These are phyloP conservation scores for Cladosporium sp. DNA, from an alignment of 2,329 filamentous ascomycete species.

Conservation along the genomic window DNA sequence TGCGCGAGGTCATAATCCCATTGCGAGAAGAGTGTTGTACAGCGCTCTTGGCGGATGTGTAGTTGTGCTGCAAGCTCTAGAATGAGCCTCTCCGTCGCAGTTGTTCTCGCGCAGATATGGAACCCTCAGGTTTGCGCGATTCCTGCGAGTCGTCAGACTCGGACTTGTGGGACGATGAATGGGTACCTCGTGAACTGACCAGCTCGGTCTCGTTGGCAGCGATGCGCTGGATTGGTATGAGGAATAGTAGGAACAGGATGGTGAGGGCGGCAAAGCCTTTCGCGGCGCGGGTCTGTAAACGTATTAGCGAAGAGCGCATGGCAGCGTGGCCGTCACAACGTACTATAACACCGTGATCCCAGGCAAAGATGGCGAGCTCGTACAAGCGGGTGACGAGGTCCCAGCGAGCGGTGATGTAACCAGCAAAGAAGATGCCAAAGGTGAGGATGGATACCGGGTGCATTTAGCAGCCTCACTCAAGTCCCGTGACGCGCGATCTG, in stretches of 20 bases:
- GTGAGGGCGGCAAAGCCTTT: conserved; percentile 85
- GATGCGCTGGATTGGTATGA: conserved; percentile 81
- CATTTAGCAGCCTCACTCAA: conserved; percentile 56
- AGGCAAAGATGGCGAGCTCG: conserved; percentile 95
- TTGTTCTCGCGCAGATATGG: conserved; percentile 94
- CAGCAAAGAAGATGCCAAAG: conserved; percentile 97
- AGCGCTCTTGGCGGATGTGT: not conserved
- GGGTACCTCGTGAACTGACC: conserved; percentile 57
- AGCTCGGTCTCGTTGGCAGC: conserved; percentile 77
- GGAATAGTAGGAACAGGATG: conserved; percentile 78
- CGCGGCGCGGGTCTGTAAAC: conserved; percentile 71
- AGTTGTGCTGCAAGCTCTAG: conserved; percentile 50
- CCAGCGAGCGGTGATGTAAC: conserved; percentile 99
- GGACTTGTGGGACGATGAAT: not conserved
- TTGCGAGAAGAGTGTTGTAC: conserved; percentile 36
- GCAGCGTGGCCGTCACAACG: conserved; percentile 1
- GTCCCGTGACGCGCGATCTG: conserved; percentile 13
- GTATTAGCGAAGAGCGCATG: conserved; percentile 9
- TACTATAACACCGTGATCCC: conserved; percentile 97
- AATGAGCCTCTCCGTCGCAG: conserved; percentile 92
- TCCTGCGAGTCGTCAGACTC: conserved; percentile 60
- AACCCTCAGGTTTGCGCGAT: conserved; percentile 73
- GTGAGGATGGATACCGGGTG: conserved; percentile 97
- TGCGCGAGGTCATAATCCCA: conserved; percentile 65
- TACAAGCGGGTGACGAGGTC: conserved; percentile 95